Base-by-base conservation (phyloP, 345 rosid species). In the Melastoma malabathricum region DNA sequence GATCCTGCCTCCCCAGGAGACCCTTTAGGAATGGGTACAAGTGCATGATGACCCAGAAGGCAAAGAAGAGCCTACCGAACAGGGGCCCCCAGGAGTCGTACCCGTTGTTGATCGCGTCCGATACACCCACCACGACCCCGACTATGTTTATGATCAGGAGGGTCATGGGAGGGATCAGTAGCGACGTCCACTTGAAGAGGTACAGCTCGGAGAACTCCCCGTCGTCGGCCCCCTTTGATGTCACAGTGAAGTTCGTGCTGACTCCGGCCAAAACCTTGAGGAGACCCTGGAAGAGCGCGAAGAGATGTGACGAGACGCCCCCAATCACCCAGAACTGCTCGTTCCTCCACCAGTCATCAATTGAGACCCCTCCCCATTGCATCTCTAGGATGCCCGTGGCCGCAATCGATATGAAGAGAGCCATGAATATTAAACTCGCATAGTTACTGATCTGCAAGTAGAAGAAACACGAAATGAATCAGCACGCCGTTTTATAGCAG, bases 301-400 rank as follows among this genome's bases (percentile, higher is more conserved):
- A 90, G 2, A 90, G 80, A 77, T 90, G 98, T 0, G 98, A 72
- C 16, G 98, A 90, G n/a, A 59, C 96, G 0, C 98, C 98, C 57
- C 98, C 98, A 2, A 90, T 90, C 27, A 90, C 98, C 98, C 98
- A 90, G 68, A 90, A 90, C 68, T 90, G 98, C 65, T 90, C 98
- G 9, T 90, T 90, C 71, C 98, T 82, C 98, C 98, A 90, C 95
- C 92, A 80, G 61, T 90, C 96, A 54, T 90, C 96, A 18, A 90
- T 80, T 12, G 89, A 92, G 18, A 90, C 98, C 18, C 89, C 86
- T 5, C 98, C 98, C 98, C 98, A 90, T 59, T 90, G 98, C 95
- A 90, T 90, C 77, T 90, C 98, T 4, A 90, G 87, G 43, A 90
- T 71, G 60, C 98, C 84, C 0, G 98, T 90, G 16, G 86, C 89